phyloP scores from a whole-genome alignment of 2,329 filamentous ascomycete genomes.

The Parafenestella ontariensis region DNA sequence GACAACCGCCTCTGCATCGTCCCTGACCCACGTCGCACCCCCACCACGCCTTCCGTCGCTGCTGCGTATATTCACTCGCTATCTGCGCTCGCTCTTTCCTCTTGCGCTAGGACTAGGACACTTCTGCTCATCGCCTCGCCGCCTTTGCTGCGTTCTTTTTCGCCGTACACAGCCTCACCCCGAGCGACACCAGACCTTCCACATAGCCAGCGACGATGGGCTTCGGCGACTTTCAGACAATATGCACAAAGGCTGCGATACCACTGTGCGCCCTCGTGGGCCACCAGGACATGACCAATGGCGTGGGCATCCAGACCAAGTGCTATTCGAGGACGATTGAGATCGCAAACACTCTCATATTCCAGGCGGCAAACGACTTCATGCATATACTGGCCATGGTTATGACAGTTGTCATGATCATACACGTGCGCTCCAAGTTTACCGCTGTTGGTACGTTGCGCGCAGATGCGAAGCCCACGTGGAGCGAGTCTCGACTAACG shows the following conservation, averaged over 20 bases:
- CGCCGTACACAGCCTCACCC: slow-evolving; percentile 16
- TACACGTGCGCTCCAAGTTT: slow-evolving; percentile 96
- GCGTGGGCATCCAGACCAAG: slow-evolving; percentile 80
- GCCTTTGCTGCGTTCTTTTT: slow-evolving; percentile 15
- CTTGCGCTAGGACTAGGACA: slow-evolving; percentile 1
- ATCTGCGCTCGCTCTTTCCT: slow-evolving; percentile 19
- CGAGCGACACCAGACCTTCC: slow-evolving; percentile 9
- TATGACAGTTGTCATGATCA: slow-evolving; percentile 97
- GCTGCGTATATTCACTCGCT: slow-evolving; percentile 31
- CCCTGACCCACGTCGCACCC: slow-evolving; percentile 28
- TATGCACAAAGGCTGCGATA: slow-evolving; percentile 85
- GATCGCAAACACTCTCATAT: slow-evolving; percentile 97
- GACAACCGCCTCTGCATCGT: slow-evolving; percentile 36
- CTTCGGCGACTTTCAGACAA: slow-evolving; percentile 87
- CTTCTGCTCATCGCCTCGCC: slow-evolving; percentile 2
- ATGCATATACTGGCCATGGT: slow-evolving; percentile 89
- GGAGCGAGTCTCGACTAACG: slow-evolving; percentile 42
- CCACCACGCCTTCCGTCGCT: slow-evolving; percentile 27
- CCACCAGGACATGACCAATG: slow-evolving; percentile 70
- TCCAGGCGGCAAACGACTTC: slow-evolving; percentile 87
- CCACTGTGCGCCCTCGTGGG: slow-evolving; percentile 89
- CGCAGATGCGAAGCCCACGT: slow-evolving; percentile 59
- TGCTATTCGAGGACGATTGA: slow-evolving; percentile 97
- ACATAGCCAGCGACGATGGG: slow-evolving; percentile 62
- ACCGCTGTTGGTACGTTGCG: slow-evolving; percentile 83